Percentiles rank a stretch among this genome's conserved stretches.
Evolutionary conservation across 2,329 filamentous ascomycete species (phyloP).

Genomic region (Xylariaceae sp.): DNA sequence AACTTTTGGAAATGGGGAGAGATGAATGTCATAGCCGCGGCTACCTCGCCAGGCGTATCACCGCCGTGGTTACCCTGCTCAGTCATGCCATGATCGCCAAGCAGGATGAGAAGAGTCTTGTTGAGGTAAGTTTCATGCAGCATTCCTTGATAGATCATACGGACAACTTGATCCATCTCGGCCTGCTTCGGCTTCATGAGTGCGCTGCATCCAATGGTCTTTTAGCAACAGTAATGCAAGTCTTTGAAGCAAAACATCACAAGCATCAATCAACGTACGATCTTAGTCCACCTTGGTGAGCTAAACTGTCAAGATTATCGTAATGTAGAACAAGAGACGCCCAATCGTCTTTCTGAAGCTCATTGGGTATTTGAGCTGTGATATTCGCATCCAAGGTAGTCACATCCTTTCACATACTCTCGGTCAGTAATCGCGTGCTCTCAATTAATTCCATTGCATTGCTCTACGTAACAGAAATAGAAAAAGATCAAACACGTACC

Average conservation of each 20-base stretch:
- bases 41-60: slow-evolving; percentile 69
- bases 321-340: slow-evolving; percentile 73
- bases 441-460: too few species aligned
- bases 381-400: slow-evolving; percentile 78
- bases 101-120: slow-evolving; percentile 62
- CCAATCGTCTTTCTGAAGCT: slow-evolving; percentile 63
- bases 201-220: too few species aligned
- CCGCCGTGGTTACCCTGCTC: slow-evolving; percentile 74
- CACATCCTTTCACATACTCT: too few species aligned
- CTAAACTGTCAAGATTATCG: slow-evolving; percentile 71
- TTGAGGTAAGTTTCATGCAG: slow-evolving; percentile 55
- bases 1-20: slow-evolving; percentile 58
- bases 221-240: too few species aligned
- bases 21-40: slow-evolving; percentile 68
- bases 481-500: too few species aligned
- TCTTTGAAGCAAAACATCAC: too few species aligned
- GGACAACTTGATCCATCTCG: slow-evolving; percentile 69
- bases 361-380: slow-evolving; percentile 63
- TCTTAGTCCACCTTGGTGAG: slow-evolving; percentile 69
- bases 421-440: too few species aligned
- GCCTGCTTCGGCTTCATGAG: slow-evolving; percentile 69
- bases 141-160: slow-evolving; percentile 60
- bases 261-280: too few species aligned
- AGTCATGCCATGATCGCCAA: slow-evolving; percentile 76
- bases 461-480: too few species aligned